A percentile compares a stretch with the other conserved stretches of the same genome.
Conservation (phyloP, 768 basidiomycete genomes). For the Auriscalpium microsporum region DNA sequence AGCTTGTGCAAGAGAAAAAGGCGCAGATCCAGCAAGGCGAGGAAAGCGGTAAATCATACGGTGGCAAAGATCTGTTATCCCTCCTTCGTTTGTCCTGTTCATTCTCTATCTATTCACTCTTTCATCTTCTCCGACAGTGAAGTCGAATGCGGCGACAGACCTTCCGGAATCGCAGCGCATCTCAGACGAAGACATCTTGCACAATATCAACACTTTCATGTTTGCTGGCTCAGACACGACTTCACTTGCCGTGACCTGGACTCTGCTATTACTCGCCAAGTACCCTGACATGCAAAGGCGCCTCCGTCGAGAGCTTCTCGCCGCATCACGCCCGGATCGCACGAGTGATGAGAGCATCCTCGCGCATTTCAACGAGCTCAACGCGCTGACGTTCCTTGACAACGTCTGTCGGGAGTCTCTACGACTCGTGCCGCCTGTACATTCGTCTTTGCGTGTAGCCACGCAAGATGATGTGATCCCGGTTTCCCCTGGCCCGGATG, state of each 20-base stretch:
- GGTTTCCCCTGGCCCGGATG: slow-evolving; percentile 35
- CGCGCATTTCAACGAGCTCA: slow-evolving; percentile 50
- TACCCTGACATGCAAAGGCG: slow-evolving; percentile 59
- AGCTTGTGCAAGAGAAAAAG: slow-evolving; percentile 75
- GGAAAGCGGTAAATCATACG: slow-evolving; percentile 39
- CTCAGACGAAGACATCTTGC: slow-evolving; percentile 79
- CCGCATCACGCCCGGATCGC: slow-evolving; percentile 25
- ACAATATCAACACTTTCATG: slow-evolving; percentile 84
- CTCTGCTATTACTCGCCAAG: slow-evolving; percentile 63
- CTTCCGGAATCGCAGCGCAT: slow-evolving; percentile 62
- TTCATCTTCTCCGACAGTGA: slow-evolving; percentile 40
- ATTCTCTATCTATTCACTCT: background rate
- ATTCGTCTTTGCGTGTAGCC: slow-evolving; percentile 74
- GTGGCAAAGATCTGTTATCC: slow-evolving; percentile 70
- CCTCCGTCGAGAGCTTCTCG: slow-evolving; percentile 59
- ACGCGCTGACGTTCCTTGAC: slow-evolving; percentile 59
- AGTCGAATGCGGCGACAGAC: slow-evolving; percentile 71
- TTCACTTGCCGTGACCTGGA: slow-evolving; percentile 79
- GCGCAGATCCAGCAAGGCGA: slow-evolving; percentile 55
- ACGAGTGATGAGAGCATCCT: slow-evolving; percentile 37
- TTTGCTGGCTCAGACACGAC: slow-evolving; percentile 88
- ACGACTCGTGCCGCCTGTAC: slow-evolving; percentile 73
- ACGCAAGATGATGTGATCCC: slow-evolving; percentile 74
- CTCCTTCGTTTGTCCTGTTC: slow-evolving; percentile 50
- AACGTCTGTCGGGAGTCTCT: slow-evolving; percentile 70